Evolutionary conservation across 106 monocot species (phyloP), one percentile per base, ranked within the genome.

Genomic region (Acanthochlamys bracteata): DNA sequence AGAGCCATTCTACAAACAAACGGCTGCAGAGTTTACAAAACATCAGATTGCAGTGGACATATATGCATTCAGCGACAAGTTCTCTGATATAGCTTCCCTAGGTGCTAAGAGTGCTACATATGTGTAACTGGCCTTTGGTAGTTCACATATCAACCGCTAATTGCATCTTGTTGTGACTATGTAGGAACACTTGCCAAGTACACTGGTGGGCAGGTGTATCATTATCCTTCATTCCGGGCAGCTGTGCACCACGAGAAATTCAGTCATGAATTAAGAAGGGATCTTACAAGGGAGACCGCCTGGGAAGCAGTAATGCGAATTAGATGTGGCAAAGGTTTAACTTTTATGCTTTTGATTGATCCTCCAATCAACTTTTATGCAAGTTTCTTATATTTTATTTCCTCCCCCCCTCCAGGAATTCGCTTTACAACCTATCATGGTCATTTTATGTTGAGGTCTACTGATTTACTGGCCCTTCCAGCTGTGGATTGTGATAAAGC

Each of bases 221-320:
- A 92, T 75, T 92, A 91, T 88, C 92, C 91, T 66, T 81, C 85
- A 63, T 98, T 92, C 60, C 76, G 75, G 53, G 78, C 83, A 40
- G 25, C 65, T 40, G 65, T 76, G 24, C 85, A 92, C 54, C 63
- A 77, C 14, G 92, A 83, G 53, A 92, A 92, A 69, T 66, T 98
- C 42, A 80, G 64, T 62, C 72, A 83, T 79, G 98, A 98, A 56
- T 66, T 98, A 61, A 68, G 83, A 25, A 88, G 98, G 69, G 76
- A 98, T 24, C 85, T 98, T 54, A 92, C 83, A 15, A 85, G 98
- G 70, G 92, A 92, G 67, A 98, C 88, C 76, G 92, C 91, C 33
- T 98, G 98, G 98, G 98, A 98, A 70, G 80, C 98, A 69, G 98
- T 98, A 51, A 85, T 98, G 88, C 88, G 91, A 24, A 79, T 98